Conservation (phyloP, 1,139 yeast species). For the Geotrichum bryndzae region DNA sequence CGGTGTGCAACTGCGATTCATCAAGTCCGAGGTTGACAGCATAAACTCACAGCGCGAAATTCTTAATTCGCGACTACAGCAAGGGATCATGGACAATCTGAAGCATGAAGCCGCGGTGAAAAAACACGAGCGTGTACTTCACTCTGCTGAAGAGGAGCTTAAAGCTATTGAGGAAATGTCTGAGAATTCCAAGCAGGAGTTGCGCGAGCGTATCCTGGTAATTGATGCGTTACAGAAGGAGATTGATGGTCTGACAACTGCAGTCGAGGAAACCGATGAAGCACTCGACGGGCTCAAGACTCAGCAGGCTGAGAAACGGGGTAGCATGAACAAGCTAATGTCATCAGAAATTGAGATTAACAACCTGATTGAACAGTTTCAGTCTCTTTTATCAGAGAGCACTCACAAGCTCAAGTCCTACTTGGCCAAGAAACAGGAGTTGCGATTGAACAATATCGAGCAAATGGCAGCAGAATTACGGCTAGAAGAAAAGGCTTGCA, state of each 20-base stretch:
- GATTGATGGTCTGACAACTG: conserved; percentile 32
- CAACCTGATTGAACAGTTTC: conserved; percentile 58
- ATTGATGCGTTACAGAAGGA: conserved; percentile 30
- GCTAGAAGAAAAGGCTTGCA: neutral
- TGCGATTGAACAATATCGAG: conserved; percentile 28
- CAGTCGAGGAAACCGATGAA: conserved; percentile 33
- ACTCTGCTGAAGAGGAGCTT: conserved; percentile 37
- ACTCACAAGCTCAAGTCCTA: conserved; percentile 39
- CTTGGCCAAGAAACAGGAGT: conserved; percentile 22
- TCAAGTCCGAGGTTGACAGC: conserved; percentile 77
- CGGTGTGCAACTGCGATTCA: conserved; percentile 76
- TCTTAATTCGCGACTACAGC: conserved; percentile 52
- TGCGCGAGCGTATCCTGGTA: conserved; percentile 13
- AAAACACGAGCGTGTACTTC: conserved; percentile 47
- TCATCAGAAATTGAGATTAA: conserved; percentile 66
- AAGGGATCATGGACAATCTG: conserved; percentile 52
- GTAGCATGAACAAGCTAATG: conserved; percentile 53
- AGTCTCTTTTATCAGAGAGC: conserved; percentile 41
- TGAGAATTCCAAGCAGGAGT: conserved; percentile 25
- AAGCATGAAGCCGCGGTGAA: conserved; percentile 64
- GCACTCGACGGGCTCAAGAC: conserved; percentile 41
- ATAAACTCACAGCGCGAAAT: conserved; percentile 63
- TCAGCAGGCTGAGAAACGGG: conserved; percentile 47
- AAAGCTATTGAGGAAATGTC: conserved; percentile 35
- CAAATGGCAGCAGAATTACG: conserved; percentile 21